A percentile compares a stretch with the other conserved stretches of the same genome.
phyloP scores from a whole-genome alignment of 2,329 filamentous ascomycete species.

The Pestalotiopsis sp. region DNA sequence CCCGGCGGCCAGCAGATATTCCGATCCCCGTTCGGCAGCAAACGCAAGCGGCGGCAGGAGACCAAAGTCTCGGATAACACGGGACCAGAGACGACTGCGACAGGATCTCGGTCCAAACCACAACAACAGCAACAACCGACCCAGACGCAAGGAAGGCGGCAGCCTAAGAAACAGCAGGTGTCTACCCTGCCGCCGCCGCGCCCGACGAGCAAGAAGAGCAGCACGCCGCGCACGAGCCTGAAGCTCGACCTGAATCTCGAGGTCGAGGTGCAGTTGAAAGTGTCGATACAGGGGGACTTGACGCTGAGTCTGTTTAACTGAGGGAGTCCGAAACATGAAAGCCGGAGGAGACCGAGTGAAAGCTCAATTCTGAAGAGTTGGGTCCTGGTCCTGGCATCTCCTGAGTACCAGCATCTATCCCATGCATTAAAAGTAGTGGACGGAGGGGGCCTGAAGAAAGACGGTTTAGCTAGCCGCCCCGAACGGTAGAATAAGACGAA shows the following conservation, averaged over 20 bases:
- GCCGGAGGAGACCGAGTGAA: not conserved
- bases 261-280: constrained; percentile 10
- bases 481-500: too few relatives aligned
- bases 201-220: not conserved
- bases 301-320: constrained; percentile 1
- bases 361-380: not conserved
- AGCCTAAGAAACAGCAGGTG: not conserved
- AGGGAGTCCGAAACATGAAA: not conserved
- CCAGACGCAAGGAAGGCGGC: not conserved
- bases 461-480: too few relatives aligned
- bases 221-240: not conserved
- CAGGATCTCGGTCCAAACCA: not conserved
- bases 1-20: not conserved
- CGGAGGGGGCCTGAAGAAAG: too few relatives aligned
- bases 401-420: too few relatives aligned
- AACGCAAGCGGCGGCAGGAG: not conserved
- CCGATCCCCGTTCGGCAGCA: not conserved
- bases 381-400: not conserved
- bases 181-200: not conserved
- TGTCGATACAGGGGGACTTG: not conserved
- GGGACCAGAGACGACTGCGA: not conserved
- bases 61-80: not conserved
- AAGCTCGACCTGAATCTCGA: constrained; percentile 8
- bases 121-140: not conserved
- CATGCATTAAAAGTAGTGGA: too few relatives aligned